Evolutionary conservation across 768 basidiomycete genomes (phyloP).

Genomic region (Suillus variegatus): DNA sequence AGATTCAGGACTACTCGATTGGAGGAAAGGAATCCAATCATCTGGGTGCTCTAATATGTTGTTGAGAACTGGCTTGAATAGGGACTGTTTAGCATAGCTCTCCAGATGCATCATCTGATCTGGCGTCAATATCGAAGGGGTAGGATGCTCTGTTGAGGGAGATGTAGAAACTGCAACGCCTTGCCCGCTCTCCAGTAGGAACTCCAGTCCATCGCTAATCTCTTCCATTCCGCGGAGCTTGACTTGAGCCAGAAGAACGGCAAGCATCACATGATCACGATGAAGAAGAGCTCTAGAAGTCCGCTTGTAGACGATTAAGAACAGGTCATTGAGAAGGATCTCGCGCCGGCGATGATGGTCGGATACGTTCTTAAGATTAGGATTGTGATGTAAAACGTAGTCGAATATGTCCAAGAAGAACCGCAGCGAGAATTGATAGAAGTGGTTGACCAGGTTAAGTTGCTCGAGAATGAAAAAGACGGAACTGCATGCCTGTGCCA

Average conservation of each 20-base stretch:
- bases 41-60: constrained; percentile 62
- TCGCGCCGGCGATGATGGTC: constrained; percentile 75
- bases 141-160: constrained; percentile 37
- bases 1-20: constrained; percentile 65
- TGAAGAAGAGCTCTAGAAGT: constrained; percentile 91
- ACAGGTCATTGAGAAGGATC: constrained; percentile 85
- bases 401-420: constrained; percentile 99
- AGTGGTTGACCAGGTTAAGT: constrained; percentile 90
- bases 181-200: constrained; percentile 88
- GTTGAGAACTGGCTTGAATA: constrained; percentile 76
- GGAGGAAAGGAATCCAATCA: constrained; percentile 73
- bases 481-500: constrained; percentile 95
- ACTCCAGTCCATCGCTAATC: constrained; percentile 83
- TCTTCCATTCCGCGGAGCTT: constrained; percentile 81
- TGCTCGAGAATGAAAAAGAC: constrained; percentile 98
- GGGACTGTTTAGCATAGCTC: constrained; percentile 65
- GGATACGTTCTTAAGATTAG: constrained; percentile 77
- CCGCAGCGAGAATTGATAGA: constrained; percentile 96
- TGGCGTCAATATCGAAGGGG: constrained; percentile 52
- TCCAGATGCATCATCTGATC: constrained; percentile 74
- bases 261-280: constrained; percentile 88
- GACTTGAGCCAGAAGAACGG: constrained; percentile 86
- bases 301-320: constrained; percentile 83
- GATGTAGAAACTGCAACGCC: constrained; percentile 41
- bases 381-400: constrained; percentile 89